These are phyloP conservation scores for Pseudozyma flocculosa DNA, from an alignment of 1,284 basidiomycete genomes.

Conservation along the genomic window DNA sequence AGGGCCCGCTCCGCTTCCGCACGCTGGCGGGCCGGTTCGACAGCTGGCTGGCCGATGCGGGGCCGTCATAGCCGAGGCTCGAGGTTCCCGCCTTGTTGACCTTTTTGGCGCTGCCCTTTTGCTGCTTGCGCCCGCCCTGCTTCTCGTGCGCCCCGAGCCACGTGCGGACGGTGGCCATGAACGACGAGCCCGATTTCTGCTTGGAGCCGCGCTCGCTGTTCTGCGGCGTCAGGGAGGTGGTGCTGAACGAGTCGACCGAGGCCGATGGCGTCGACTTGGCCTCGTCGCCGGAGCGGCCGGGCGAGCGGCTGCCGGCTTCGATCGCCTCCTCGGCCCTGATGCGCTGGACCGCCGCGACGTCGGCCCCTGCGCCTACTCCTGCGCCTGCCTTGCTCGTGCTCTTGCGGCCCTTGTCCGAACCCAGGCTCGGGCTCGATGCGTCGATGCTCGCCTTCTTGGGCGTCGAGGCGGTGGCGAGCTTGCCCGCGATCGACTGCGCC, in stretches of 20 bases:
- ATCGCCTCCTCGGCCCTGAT: slow-evolving; percentile 15
- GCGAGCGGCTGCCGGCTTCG: too few relatives aligned
- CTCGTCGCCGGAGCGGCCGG: background rate
- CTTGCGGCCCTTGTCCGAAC: slow-evolving; percentile 7
- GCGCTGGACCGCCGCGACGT: background rate
- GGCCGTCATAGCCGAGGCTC: slow-evolving; percentile 1
- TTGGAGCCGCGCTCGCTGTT: slow-evolving; percentile 27
- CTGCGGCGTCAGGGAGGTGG: slow-evolving; percentile 27
- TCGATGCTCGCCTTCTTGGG: background rate
- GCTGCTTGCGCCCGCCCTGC: slow-evolving; percentile 62
- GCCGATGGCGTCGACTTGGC: slow-evolving; percentile 11
- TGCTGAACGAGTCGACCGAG: slow-evolving; percentile 48
- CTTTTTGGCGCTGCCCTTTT: slow-evolving; percentile 60
- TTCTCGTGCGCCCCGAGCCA: slow-evolving; percentile 78
- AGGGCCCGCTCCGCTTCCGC: slow-evolving; percentile 1
- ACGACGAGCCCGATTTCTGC: slow-evolving; percentile 30
- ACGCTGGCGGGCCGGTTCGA: slow-evolving; percentile 3
- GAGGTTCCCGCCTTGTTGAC: background rate
- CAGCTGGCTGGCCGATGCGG: slow-evolving; percentile 5
- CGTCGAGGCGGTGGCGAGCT: background rate
- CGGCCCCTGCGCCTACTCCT: too few relatives aligned
- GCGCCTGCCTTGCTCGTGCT: slow-evolving; percentile 7
- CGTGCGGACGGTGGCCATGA: slow-evolving; percentile 68
- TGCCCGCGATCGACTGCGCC: background rate
- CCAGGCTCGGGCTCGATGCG: background rate